These are phyloP conservation scores for Dactylis glomerata DNA, from an alignment of 176 grass and related monocot species.

Conservation along the genomic window DNA sequence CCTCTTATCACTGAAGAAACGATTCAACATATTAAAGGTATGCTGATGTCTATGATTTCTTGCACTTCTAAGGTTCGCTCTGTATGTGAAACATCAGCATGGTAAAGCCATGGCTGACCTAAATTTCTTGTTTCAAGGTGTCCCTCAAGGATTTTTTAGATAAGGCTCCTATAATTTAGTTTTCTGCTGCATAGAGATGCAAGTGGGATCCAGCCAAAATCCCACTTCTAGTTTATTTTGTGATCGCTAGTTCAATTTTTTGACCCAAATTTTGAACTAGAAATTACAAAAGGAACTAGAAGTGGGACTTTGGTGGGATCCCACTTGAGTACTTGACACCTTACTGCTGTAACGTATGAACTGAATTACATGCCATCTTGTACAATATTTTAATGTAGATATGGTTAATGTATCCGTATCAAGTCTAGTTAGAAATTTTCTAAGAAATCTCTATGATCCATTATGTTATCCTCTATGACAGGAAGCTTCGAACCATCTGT, in stretches of 20 bases:
- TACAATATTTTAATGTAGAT: neutral
- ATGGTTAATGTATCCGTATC: neutral
- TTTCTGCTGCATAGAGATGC: neutral
- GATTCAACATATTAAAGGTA: constrained; percentile 88
- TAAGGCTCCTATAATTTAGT: neutral
- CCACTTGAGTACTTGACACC: too few relatives aligned
- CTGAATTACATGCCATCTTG: constrained; percentile 17
- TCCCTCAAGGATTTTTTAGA: neutral
- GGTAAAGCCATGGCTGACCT: neutral
- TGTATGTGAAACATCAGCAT: constrained; percentile 1
- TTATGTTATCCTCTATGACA: neutral
- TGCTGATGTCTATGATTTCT: constrained; percentile 8
- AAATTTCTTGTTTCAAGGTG: constrained; percentile 16
- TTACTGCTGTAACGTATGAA: constrained; percentile 11
- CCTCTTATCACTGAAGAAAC: constrained; percentile 95
- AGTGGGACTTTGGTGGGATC: too few relatives aligned
- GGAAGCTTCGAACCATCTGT: neutral
- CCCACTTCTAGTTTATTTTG: too few relatives aligned
- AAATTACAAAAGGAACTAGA: too few relatives aligned
- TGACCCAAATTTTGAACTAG: too few relatives aligned
- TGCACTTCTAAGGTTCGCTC: constrained; percentile 11
- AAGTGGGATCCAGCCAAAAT: too few relatives aligned
- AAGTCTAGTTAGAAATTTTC: constrained; percentile 3
- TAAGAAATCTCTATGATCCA: neutral
- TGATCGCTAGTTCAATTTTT: too few relatives aligned